Base-by-base conservation (phyloP, 75 land plant species). In the Picea glauca region DNA sequence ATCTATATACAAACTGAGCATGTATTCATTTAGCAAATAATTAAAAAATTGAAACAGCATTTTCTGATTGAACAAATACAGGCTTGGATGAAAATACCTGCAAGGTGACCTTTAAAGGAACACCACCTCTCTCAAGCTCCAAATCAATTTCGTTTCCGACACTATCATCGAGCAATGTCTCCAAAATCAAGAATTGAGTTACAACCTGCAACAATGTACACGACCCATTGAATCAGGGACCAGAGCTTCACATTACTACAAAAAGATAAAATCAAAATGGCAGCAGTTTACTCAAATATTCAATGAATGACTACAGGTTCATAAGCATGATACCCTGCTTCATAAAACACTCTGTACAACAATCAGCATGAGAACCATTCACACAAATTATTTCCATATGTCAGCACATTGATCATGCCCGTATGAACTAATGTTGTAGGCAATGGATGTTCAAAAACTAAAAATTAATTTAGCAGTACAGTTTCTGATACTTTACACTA, bases 41-140 rank as follows among this genome's bases (percentile, higher is more conserved):
- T 40, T 68, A 21, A 56, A 21, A 78, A 77, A 60, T 35, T 9
- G 38, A 77, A 50, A 38, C 17, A 1, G 35, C 21, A 56, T 58
- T 30, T 58, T 31, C 11, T 58, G 8, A 60, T 14, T 58, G 17
- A 76, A 14, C 59, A 1, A 30, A 2, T 30, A 26, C 12, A 76
- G 9, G 18, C 32, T 23, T 15, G 12, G 1, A 15, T 65, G 35
- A 62, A 43, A 76, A 62, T 81, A 93, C 96, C 93, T 54, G 30
- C 76, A 96, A 80, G 5, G 90, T 78, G 11, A 91, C 83, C 5
- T 78, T 86, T 59, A 94, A 65, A 33, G 92, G 61, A 56, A 63
- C 58, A 20, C 99, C 99, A 75, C 99, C 99, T 65, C 99, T 87
- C 83, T 96, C 99, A 75, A 92, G 80, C 75, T 85, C 91, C 72